Base-by-base conservation (phyloP, 495 filamentous ascomycete genomes). In the Pseudomonodictys pantanalensis region DNA sequence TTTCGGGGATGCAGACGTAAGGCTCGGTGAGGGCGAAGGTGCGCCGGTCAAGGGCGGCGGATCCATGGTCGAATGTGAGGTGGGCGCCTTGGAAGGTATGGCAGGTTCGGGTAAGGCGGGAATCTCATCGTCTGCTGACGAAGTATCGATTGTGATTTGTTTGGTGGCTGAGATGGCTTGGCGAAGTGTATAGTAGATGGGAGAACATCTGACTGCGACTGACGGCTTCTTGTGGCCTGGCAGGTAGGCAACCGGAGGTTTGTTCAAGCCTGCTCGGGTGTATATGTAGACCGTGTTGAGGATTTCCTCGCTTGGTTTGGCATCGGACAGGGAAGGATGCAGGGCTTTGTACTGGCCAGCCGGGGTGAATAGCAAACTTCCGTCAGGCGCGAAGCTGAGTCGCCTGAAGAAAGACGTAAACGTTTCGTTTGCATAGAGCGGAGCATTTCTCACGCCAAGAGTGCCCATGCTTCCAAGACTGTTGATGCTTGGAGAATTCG, bases 271-370 rank as follows among this genome's bases (percentile, higher is more conserved):
- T 17, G 91, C 95, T 57, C 95, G 82, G 0, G 92, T 97, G 69
- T 99, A 99, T 44, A 99, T 90, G 73, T 97, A 99, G 25, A 97
- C 95, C 0, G 95, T 99, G 68, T 99, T 99, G 73, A 87, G 90
- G 33, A 96, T 79, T 38, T 99, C 92, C 58, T 91, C 92, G 0
- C 81, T 78, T 1, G 82, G 80, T 72, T 91, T 95, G 1, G 84
- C 79, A 44, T 96, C 91, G 9, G 74, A 73, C 8, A 78, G 65
- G n/a, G 80, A 78, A 38, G 86, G 80, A 63, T 89, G 83, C 42
- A 90, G 83, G 1, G 85, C 88, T 69, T 95, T 92, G 71, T 90
- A 97, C 72, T 99, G 95, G 2, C 95, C 95, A 35, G 95, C 92
- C 15, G 95, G 95, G 0, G 95, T 99, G 55, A 99, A 88, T 8